phyloP scores from a whole-genome alignment of 2,329 filamentous ascomycete genomes.

The Dactylellina drechsleri region DNA sequence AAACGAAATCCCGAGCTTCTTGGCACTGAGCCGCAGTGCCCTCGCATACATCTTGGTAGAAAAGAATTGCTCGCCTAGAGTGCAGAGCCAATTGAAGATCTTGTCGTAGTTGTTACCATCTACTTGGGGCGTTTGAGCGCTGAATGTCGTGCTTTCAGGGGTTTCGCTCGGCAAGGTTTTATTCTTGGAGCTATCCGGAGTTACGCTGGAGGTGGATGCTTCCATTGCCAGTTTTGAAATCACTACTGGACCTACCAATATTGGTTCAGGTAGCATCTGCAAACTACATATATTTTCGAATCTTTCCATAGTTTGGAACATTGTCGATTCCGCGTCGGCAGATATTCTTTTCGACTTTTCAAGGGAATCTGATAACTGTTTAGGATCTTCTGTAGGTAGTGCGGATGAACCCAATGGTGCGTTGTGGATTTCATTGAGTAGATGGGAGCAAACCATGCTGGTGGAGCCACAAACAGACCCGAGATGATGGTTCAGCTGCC shows the following conservation, averaged over 20 bases:
- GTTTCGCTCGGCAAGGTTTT: neutral
- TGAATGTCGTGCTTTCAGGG: neutral
- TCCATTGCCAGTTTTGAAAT: constrained; percentile 1
- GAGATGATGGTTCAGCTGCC: too few relatives aligned
- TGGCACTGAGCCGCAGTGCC: neutral
- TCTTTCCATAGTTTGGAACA: neutral
- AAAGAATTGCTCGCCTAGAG: neutral
- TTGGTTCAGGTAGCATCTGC: neutral
- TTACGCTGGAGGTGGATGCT: too few relatives aligned
- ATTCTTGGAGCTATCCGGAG: neutral
- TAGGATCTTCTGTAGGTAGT: neutral
- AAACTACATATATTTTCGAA: neutral
- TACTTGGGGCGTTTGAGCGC: neutral
- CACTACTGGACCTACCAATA: neutral
- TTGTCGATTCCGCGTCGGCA: neutral
- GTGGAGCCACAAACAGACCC: too few relatives aligned
- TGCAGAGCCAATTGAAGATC: neutral
- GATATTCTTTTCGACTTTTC: neutral
- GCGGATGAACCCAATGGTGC: too few relatives aligned
- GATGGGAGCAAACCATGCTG: too few relatives aligned
- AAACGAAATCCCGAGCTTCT: neutral
- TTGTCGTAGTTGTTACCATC: neutral
- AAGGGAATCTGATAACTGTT: neutral
- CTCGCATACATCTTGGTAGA: neutral
- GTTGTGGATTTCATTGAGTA: too few relatives aligned